Base-by-base conservation (phyloP, 1,139 yeast species). In the Hanseniaspora gamundiae region DNA sequence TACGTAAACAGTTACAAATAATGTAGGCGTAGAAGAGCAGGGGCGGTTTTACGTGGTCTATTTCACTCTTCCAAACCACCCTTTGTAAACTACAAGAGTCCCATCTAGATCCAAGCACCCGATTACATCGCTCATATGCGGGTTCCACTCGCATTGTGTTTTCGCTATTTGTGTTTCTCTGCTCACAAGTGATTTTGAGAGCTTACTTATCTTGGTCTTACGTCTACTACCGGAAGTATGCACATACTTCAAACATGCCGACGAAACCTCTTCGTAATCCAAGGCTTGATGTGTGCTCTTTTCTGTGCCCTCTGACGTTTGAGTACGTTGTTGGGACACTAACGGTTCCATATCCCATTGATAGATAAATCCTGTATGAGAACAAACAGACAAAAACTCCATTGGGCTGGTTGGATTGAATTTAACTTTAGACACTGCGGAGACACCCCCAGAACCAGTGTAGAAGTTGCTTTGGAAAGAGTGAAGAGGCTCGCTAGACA, bases 181-280 rank as follows among this genome's bases (percentile, higher is more conserved):
- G n/a, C 16, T 29, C 16, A 13, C 31, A 30, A 14, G 35, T 16
- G 14, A 13, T 28, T 13, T 3, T 8, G 4, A 13, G n/a, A 8
- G 28, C 10, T 26, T n/a, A 8, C 17, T 8, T 8, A n/a, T 30
- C 28, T 35, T 6, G 51, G 53, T 11, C 44, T 42, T 17, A 49
- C 59, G 52, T 45, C 61, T 52, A 27, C 54, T 52, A n/a, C 62
- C 62, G 9, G 61, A 62, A 3, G 61, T 57, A 43, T 60, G 64
- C 35, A 55, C 49, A 42, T 58, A 59, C 20, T 53, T 48, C 42
- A 60, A 45, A 40, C 59, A 58, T 35, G 52, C 58, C 24, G 53
- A 52, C 45, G 56, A 59, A 40, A 57, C 40, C 38, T 54, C 52
- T 10, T 53, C 56, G 19, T 36, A 21, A 24, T 22, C 28, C 7